Conservation (phyloP, 805 yeast species). For the Candida cerambycidarum region DNA sequence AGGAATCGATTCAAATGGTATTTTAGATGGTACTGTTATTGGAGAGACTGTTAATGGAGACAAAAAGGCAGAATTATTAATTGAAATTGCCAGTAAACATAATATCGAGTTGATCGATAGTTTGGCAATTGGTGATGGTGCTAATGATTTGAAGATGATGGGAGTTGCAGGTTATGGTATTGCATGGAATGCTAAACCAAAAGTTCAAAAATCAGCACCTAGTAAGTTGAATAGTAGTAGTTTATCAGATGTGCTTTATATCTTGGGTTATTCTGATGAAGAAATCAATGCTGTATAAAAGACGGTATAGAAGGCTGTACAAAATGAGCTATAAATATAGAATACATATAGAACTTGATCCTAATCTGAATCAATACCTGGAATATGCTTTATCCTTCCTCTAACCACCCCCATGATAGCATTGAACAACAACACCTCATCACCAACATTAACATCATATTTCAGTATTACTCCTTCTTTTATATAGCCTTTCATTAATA, state of each 20-base stretch:
- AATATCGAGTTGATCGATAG: constrained; percentile 50
- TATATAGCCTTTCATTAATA: constrained; percentile 53
- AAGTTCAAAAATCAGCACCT: constrained; percentile 83
- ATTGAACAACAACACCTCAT: constrained; percentile 70
- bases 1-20: constrained; percentile 42
- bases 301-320: too few species aligned
- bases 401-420: constrained; percentile 78
- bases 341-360: background rate
- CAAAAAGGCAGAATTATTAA: constrained; percentile 72
- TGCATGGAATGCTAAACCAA: constrained; percentile 98
- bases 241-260: constrained; percentile 73
- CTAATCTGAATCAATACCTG: too few species aligned
- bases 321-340: too few species aligned
- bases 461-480: constrained; percentile 51
- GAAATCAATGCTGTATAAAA: constrained; percentile 44
- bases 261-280: constrained; percentile 67
- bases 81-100: constrained; percentile 58
- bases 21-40: constrained; percentile 69
- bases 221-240: constrained; percentile 72
- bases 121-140: constrained; percentile 95
- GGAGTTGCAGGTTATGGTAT: constrained; percentile 85
- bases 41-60: constrained; percentile 88
- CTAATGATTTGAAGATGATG: constrained; percentile 95
- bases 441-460: constrained; percentile 59
- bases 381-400: constrained; percentile 34